Evolutionary conservation across 116 monocot species (phyloP).

Genomic region (Trichopus zeylanicus): DNA sequence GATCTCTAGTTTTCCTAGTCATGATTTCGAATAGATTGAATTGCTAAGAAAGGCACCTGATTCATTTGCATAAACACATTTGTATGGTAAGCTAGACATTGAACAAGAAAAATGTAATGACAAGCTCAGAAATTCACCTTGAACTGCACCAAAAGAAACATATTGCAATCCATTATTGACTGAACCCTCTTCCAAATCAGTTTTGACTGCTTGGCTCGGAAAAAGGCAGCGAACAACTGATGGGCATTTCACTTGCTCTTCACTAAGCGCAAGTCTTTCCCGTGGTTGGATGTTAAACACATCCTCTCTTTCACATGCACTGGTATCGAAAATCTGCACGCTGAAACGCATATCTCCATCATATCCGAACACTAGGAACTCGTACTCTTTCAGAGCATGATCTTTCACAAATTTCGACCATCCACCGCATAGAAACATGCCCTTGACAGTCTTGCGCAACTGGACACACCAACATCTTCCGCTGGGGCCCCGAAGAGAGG

Average conservation of each 20-base stretch:
- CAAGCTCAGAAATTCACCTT: not conserved
- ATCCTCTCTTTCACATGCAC: slow-evolving; percentile 11
- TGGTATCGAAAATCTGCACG: slow-evolving; percentile 5
- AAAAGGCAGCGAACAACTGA: not conserved
- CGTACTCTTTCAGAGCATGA: not conserved
- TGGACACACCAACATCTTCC: slow-evolving; percentile 1
- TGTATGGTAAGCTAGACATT: not conserved
- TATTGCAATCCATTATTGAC: too few relatives aligned
- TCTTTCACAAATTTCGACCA: slow-evolving; percentile 8
- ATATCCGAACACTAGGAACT: slow-evolving; percentile 7
- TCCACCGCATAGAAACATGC: slow-evolving; percentile 1
- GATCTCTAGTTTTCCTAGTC: not conserved
- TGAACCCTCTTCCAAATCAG: not conserved
- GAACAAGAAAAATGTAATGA: not conserved
- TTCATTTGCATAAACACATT: too few relatives aligned
- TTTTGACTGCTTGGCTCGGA: not conserved
- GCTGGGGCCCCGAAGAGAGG: slow-evolving; percentile 2
- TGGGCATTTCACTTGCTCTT: not conserved
- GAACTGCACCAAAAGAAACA: not conserved
- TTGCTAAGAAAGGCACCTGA: too few relatives aligned
- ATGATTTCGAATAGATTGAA: too few relatives aligned
- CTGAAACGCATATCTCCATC: slow-evolving; percentile 8
- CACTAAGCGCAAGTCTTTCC: not conserved
- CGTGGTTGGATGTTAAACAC: not conserved
- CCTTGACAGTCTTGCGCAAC: not conserved